These are phyloP conservation scores for Tolypocladium pustulatum DNA, from an alignment of 2,329 filamentous ascomycete species.

Conservation along the genomic window DNA sequence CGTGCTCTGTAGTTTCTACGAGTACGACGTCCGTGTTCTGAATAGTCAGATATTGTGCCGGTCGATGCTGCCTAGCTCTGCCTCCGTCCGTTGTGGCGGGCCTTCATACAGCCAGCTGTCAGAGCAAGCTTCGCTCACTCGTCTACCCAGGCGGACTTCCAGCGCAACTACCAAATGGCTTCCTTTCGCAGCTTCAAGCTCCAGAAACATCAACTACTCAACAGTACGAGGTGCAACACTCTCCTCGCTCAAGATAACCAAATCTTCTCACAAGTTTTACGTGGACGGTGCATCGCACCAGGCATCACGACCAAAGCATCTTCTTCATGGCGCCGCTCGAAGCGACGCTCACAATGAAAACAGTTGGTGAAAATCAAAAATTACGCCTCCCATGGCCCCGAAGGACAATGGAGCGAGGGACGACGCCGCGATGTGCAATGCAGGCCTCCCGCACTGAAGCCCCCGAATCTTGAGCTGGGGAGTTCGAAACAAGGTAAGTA, in stretches of 20 bases:
- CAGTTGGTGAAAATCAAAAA: slow-evolving; percentile 35
- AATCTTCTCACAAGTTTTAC: too few relatives aligned
- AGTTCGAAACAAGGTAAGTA: slow-evolving; percentile 42
- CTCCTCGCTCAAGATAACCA: too few relatives aligned
- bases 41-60: too few relatives aligned
- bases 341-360: slow-evolving; percentile 36
- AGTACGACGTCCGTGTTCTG: not conserved
- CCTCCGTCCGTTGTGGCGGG: not conserved
- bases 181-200: too few relatives aligned
- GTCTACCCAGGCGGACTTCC: too few relatives aligned
- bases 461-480: slow-evolving; percentile 34
- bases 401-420: slow-evolving; percentile 40
- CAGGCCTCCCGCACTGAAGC: slow-evolving; percentile 36
- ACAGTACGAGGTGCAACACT: too few relatives aligned
- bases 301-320: slow-evolving; percentile 16
- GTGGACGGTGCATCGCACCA: too few relatives aligned
- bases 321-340: slow-evolving; percentile 32
- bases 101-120: not conserved
- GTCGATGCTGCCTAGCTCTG: not conserved
- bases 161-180: too few relatives aligned
- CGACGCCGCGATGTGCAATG: slow-evolving; percentile 46
- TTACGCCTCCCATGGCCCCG: slow-evolving; percentile 42
- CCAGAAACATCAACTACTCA: too few relatives aligned
- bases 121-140: not conserved
- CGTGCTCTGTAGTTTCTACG: not conserved